Percentiles rank a stretch among this genome's conserved stretches.
phyloP scores from a whole-genome alignment of 192 early-diverging fungal genomes.

The Coemansia sp. region DNA sequence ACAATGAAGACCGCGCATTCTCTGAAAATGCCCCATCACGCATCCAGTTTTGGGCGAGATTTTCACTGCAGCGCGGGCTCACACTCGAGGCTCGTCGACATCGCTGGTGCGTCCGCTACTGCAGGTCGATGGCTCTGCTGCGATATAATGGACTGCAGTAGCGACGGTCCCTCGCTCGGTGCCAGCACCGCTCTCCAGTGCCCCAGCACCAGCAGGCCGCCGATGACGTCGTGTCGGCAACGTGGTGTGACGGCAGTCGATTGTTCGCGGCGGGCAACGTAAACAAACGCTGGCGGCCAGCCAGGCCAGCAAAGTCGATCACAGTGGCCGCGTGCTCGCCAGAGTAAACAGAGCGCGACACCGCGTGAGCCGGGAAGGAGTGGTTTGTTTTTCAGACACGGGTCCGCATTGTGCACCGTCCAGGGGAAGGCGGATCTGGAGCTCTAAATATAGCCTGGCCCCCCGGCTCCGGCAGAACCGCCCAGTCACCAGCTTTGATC shows the following conservation, averaged over 20 bases:
- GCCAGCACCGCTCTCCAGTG: not conserved
- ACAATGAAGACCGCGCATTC: too few relatives aligned
- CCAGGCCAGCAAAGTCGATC: not conserved
- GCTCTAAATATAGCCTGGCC: not conserved
- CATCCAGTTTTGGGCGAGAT: not conserved
- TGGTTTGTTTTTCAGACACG: too few relatives aligned
- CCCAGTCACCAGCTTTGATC: too few relatives aligned
- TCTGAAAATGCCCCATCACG: not conserved
- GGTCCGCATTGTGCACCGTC: not conserved
- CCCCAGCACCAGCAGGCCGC: not conserved
- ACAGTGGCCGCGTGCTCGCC: too few relatives aligned
- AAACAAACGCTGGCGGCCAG: not conserved
- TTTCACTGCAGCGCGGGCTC: not conserved
- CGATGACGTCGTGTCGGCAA: not conserved
- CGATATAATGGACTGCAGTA: too few relatives aligned
- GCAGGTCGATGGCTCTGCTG: too few relatives aligned
- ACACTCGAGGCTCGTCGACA: too few relatives aligned
- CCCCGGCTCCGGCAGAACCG: too few relatives aligned
- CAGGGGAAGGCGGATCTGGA: not conserved
- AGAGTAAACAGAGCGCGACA: not conserved
- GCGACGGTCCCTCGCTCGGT: not conserved
- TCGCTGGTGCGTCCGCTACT: too few relatives aligned
- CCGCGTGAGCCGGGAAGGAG: too few relatives aligned
- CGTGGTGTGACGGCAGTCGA: not conserved
- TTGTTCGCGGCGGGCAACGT: not conserved